Base-by-base conservation (phyloP, 148 eudicot genomes). In the Agrostemma githago region DNA sequence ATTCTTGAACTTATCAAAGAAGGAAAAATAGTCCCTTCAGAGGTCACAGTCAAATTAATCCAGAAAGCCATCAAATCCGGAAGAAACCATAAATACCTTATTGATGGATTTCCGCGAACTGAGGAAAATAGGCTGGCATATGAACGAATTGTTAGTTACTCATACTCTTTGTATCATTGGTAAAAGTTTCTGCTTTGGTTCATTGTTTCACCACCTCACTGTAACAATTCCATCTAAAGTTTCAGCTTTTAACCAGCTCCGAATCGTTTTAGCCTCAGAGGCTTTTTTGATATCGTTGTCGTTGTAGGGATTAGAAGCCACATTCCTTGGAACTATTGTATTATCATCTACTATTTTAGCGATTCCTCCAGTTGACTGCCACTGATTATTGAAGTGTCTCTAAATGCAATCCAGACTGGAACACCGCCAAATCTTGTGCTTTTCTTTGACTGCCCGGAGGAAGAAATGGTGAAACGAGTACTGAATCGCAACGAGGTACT, bases 71-170 rank as follows among this genome's bases (percentile, higher is more conserved):
- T 95, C 72, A 86, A 76, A 66, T 81, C 85, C 26, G 82, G 87
- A 54, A 71, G 83, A 43, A 91, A 87, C 74, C 81, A 88, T 73
- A 95, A 83, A 80, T 89, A 88, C 72, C 87, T 95, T 16, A 88
- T 95, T 80, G 98, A 95, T 87, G 98, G 98, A 67, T 95, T 95
- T 62, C 98, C 98, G 61, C 83, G 97, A 79, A 87, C 85, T 66
- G 96, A 95, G 79, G 98, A 95, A 83, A 95, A 95, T 72, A 90
- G 96, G 34, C 41, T 84, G 80, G 74, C 97, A 21, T 95, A 88
- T 85, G 98, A 95, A 77, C 83, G 80, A 12, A 86, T 88, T 71
- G 98, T 92, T 85, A 90, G 97, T 87, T 71, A 60, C 58, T 41
- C 72, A 19, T 46, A 2, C 79, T 76, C 44, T 68, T 8, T 14